phyloP scores from a whole-genome alignment of 768 basidiomycete species.

The Tubosaeta brunneosetosa region DNA sequence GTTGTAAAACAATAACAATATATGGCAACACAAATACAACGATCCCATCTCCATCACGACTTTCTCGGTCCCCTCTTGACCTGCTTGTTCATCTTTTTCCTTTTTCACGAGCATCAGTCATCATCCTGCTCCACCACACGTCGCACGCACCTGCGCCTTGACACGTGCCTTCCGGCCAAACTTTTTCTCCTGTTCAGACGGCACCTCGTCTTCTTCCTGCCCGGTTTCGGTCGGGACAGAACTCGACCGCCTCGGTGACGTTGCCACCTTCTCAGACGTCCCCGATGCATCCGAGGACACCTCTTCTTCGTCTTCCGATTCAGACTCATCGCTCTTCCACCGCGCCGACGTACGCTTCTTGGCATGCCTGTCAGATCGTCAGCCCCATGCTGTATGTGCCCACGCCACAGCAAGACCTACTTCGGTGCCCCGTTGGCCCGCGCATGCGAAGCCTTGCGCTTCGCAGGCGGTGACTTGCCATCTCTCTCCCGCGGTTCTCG shows the following conservation, averaged over 20 bases:
- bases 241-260: slow-evolving; percentile 20
- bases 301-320: slow-evolving; percentile 30
- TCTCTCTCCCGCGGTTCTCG: slow-evolving; percentile 42
- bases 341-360: slow-evolving; percentile 27
- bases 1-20: background rate
- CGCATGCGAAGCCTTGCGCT: slow-evolving; percentile 47
- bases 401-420: slow-evolving; percentile 11
- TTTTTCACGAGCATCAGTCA: slow-evolving; percentile 6
- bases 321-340: slow-evolving; percentile 32
- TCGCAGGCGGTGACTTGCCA: slow-evolving; percentile 43
- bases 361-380: slow-evolving; percentile 21
- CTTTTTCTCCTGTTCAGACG: slow-evolving; percentile 31
- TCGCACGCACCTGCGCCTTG: slow-evolving; percentile 36
- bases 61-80: slow-evolving; percentile 25
- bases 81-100: slow-evolving; percentile 31
- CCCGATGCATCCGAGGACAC: slow-evolving; percentile 24
- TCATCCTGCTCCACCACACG: background rate
- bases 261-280: slow-evolving; percentile 34
- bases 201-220: slow-evolving; percentile 25
- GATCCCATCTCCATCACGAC: background rate
- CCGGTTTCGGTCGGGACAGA: slow-evolving; percentile 39
- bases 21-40: background rate
- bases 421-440: slow-evolving; percentile 26
- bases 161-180: slow-evolving; percentile 37
- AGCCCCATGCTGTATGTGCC: background rate